Base-by-base conservation (phyloP, 2,329 filamentous ascomycete genomes). In the Aspergillus sp. region DNA sequence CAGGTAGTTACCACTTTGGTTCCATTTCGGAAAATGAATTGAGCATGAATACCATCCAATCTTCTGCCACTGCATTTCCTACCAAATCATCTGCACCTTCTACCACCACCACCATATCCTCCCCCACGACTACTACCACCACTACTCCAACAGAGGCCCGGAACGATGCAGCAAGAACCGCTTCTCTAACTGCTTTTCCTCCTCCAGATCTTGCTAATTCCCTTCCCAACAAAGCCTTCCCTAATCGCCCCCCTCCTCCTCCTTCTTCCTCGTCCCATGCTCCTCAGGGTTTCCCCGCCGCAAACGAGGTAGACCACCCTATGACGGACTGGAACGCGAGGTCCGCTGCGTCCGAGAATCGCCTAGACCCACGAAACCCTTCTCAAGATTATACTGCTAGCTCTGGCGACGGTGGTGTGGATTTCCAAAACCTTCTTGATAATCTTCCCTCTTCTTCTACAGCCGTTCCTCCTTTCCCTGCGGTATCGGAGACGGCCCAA, bases 361-460 rank as follows among this genome's bases (percentile, higher is more conserved):
- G 36, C 36, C 36, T 39, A 39, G 19, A 39, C 27, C 5, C 19
- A 8, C 36, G 36, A 39, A 19, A 19, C 36, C 26, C 36, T 4
- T 41, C 40, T 42, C 40, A 42, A 30, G 40, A 38, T 38, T 48
- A 58, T 52, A 53, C 42, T 40, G 53, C 52, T 44, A 50, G 50
- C 43, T 48, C 52, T 48, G 53, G 53, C 48, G 61, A 67, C 51
- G 61, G 59, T 46, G 72, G 69, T 49, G 68, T 74, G 57, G 69
- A 73, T 57, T 72, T 71, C 55, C 71, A 74, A 58, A 70, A 65
- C 47, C 58, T 75, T 47, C 66, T 75, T 57, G 71, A 74, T 63
- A 74, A 72, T 56, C 64, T 74, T 34, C 65, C 70, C 49, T 63
- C 66, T 41, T 64, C 63, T 29, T 53, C 56, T 39, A 53, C 60